Conservation (phyloP, 2,329 filamentous ascomycete species). For the Lasiodiplodia citricola region DNA sequence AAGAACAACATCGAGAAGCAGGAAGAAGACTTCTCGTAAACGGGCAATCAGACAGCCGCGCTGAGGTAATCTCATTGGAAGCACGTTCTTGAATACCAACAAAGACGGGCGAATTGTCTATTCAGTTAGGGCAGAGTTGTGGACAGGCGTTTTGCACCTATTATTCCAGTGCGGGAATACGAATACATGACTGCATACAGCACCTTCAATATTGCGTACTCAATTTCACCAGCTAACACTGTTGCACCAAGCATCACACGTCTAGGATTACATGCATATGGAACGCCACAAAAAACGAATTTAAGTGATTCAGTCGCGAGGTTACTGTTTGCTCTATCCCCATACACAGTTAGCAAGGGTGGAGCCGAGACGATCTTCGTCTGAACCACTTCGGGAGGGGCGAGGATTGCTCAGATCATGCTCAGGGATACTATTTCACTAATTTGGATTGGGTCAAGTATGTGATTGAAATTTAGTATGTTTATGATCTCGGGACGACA, state of each 20-base stretch:
- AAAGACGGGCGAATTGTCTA: constrained; percentile 13
- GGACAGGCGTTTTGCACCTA: constrained; percentile 6
- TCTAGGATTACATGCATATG: neutral
- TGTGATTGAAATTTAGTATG: too few species aligned
- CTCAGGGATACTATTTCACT: too few species aligned
- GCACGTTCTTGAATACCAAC: constrained; percentile 19
- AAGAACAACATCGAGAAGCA: constrained; percentile 81
- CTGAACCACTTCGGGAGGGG: too few species aligned
- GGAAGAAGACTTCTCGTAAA: constrained; percentile 70
- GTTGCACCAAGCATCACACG: neutral
- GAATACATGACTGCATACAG: constrained; percentile 15
- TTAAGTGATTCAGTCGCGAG: too few species aligned
- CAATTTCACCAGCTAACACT: neutral
- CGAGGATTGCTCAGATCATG: too few species aligned
- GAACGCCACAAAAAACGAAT: too few species aligned
- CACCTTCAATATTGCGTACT: neutral
- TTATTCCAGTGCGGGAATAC: neutral
- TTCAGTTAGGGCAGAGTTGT: constrained; percentile 1
- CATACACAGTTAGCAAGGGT: too few species aligned
- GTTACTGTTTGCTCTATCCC: too few species aligned
- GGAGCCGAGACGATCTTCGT: too few species aligned
- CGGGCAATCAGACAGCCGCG: neutral
- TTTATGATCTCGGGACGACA: too few species aligned
- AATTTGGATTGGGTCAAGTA: too few species aligned
- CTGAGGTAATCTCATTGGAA: neutral